Evolutionary conservation across 139 green algal species (phyloP).

Genomic region (Chlorella sp.): DNA sequence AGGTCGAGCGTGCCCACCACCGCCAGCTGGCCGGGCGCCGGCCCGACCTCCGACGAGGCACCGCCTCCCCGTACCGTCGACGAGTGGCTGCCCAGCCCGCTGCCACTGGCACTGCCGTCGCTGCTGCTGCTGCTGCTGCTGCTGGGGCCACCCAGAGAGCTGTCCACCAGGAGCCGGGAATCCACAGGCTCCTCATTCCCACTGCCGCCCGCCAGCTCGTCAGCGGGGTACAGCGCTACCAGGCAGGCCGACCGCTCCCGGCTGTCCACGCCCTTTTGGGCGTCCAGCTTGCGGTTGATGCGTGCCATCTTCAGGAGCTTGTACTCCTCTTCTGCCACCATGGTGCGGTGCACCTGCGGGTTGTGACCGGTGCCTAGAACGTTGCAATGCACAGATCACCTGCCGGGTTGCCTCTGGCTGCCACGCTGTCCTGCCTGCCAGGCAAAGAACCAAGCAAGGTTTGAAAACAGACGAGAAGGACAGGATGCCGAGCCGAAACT

Average conservation of each 20-base stretch:
- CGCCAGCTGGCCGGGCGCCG: not conserved
- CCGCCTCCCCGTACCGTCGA: not conserved
- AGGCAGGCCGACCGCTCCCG: conserved; percentile 24
- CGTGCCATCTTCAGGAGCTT: conserved; percentile 37
- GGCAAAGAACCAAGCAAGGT: too few relatives aligned
- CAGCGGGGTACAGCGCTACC: conserved; percentile 20
- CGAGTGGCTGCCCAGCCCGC: not conserved
- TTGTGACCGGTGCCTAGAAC: too few relatives aligned
- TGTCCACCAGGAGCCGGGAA: not conserved
- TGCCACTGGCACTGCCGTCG: not conserved
- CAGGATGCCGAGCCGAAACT: not conserved
- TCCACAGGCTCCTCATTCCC: not conserved
- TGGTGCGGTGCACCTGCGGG: conserved; percentile 56
- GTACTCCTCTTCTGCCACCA: conserved; percentile 59
- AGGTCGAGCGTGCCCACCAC: conserved; percentile 62
- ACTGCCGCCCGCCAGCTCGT: not conserved
- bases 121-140: not conserved
- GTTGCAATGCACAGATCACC: too few relatives aligned
- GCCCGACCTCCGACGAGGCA: not conserved
- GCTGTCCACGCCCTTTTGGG: not conserved
- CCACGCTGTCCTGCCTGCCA: too few relatives aligned
- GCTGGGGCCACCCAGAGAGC: not conserved
- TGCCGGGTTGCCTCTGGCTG: too few relatives aligned
- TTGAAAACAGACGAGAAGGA: not conserved
- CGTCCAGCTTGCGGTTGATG: conserved; percentile 21